Base-by-base conservation (phyloP, 2,329 filamentous ascomycete species). In the Penicillium sp. region DNA sequence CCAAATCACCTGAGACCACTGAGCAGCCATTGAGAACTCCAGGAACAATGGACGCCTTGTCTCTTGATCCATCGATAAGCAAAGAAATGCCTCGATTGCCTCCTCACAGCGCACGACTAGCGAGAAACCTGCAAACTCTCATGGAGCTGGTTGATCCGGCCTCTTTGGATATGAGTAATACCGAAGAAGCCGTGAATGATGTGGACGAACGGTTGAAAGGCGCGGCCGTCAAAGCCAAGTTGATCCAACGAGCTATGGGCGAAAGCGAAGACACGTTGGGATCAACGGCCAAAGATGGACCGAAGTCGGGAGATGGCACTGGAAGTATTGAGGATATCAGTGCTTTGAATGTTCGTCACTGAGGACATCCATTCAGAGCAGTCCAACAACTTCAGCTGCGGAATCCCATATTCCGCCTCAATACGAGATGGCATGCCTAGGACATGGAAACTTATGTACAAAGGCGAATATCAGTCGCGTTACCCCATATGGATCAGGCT, bases 151-250 rank as follows among this genome's bases (percentile, higher is more conserved):
- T 91, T 3, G 91, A 96, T 68, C 86, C 87, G 0, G 85, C 85
- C 4, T 93, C 86, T 1, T 74, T 97, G 36, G 86, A 86, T 13
- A 92, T 86, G 17, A 81, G 87, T 52, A 99, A 99, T 68, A 88
- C 84, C 4, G 93, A 97, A 67, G 90, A 96, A 40, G 87, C 88
- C 0, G 91, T 99, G 18, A 88, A 88, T 44, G 92, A 97, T 64
- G 92, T 96, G 65, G 94, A 99, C 65, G 90, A 97, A 68, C 81
- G 92, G 10, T 68, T 96, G 32, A 94, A 92, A 74, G 84, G 90
- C 58, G 93, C 91, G 3, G 83, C 85, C 61, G 88, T 88, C 3
- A 97, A 96, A 69, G 83, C 84, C 1, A 96, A 93, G 73, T 82
- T 99, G 40, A 85, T 97, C 37, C 88, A 94, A 70, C 86, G 86